phyloP scores from a whole-genome alignment of 805 yeast species.

The Pichia occidentalis region DNA sequence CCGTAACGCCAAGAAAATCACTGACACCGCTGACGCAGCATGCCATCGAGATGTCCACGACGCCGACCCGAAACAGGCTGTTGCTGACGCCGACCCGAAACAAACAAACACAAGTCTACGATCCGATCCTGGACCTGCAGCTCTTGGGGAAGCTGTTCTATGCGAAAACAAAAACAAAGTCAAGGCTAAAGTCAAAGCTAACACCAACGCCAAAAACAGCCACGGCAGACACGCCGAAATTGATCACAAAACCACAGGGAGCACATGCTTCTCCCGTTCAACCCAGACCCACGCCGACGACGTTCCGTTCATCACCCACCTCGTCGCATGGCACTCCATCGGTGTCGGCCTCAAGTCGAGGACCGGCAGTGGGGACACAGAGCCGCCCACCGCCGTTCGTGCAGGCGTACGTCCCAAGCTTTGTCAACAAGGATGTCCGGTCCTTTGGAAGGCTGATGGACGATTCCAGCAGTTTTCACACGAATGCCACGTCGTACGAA shows the following conservation, averaged over 20 bases:
- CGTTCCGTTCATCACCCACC: too few relatives aligned
- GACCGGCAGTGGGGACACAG: too few relatives aligned
- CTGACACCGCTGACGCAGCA: slow-evolving; percentile 29
- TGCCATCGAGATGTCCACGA: slow-evolving; percentile 27
- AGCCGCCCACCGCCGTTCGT: not conserved
- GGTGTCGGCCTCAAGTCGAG: too few relatives aligned
- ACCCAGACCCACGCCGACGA: too few relatives aligned
- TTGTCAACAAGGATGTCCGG: slow-evolving; percentile 8
- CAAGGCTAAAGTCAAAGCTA: slow-evolving; percentile 16
- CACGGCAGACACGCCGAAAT: too few relatives aligned
- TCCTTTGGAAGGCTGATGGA: slow-evolving; percentile 3
- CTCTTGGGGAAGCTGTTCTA: slow-evolving; percentile 27
- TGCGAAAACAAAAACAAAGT: slow-evolving; percentile 20
- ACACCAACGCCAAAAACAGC: too few relatives aligned
- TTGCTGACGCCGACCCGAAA: slow-evolving; percentile 26
- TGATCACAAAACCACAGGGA: not conserved
- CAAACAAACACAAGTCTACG: slow-evolving; percentile 22
- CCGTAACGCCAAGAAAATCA: slow-evolving; percentile 24
- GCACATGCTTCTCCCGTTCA: not conserved
- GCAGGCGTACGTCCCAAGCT: slow-evolving; percentile 6
- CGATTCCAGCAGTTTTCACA: slow-evolving; percentile 7
- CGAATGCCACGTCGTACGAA: not conserved
- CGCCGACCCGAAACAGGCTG: slow-evolving; percentile 26
- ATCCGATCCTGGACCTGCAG: slow-evolving; percentile 29
- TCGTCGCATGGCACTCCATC: too few relatives aligned